Base-by-base conservation (phyloP, 129 eudicot species). In the Arctium lappa region DNA sequence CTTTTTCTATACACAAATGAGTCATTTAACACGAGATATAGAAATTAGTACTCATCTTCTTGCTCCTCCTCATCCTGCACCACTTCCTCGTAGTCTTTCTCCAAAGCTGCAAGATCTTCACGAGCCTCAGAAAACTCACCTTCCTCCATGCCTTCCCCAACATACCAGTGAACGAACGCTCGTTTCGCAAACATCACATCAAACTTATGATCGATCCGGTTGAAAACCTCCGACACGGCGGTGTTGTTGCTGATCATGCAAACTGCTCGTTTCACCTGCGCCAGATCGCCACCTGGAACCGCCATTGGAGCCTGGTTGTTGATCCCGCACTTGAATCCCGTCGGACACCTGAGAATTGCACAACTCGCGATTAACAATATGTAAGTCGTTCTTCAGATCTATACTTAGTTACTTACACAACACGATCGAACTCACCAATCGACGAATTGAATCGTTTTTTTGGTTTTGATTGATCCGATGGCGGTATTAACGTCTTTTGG, bases 171-270 rank as follows among this genome's bases (percentile, higher is more conserved):
- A 11, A 91, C 95, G 73, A 91, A 89, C 8, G 95, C 95, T 69
- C 95, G 85, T 42, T 89, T 89, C 1, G 90, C 85, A 12, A 85
- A 87, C 92, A 89, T 89, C 36, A 74, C 76, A 56, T 88, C 95
- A 33, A 87, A 91, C 44, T 91, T 91, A 80, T 87, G 91, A 76
- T 91, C 87, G 27, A 91, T 91, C 65, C 91, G 63, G n/a, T 79
- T 78, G 79, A 91, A 91, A 13, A 91, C 92, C 82, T 91, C 91
- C 0, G 95, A 91, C 30, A 91, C 93, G 3, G 92, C 91, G 5
- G 95, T 91, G 87, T 89, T 88, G 88, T 91, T 91, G 92, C 92
- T 88, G 71, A 91, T 91, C 94, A 89, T 91, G 82, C 95, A 89
- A 31, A 91, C 95, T 37, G 95, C 95, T 13, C 95, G 86, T 80